Percentiles rank a stretch among this genome's conserved stretches.
These are phyloP conservation scores for Sugiyamaella sp. DNA, from an alignment of 1,139 yeast species.

Conservation along the genomic window DNA sequence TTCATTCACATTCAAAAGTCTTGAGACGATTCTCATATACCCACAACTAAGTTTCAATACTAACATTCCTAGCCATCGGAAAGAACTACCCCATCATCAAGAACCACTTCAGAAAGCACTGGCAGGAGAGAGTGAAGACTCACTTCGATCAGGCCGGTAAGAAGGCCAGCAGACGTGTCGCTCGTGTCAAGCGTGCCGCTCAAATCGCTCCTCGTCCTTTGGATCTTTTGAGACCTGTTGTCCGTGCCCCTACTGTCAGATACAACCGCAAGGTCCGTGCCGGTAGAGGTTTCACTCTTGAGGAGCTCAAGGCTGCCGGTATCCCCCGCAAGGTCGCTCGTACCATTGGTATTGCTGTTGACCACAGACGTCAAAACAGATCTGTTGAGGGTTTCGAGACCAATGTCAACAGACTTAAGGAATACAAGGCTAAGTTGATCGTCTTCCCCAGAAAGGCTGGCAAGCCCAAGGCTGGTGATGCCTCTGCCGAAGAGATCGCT, in stretches of 20 bases:
- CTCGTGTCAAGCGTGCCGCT: constrained; percentile 95
- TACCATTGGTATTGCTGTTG: constrained; percentile 98
- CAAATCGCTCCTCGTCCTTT: constrained; percentile 96
- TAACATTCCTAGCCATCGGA: constrained; percentile 71
- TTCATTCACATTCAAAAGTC: neutral
- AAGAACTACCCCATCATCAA: constrained; percentile 73
- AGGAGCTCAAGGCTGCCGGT: constrained; percentile 98
- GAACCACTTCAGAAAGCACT: constrained; percentile 94
- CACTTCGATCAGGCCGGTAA: constrained; percentile 99
- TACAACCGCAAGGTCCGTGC: constrained; percentile 99
- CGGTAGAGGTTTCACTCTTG: constrained; percentile 98
- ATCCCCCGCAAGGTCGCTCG: constrained; percentile 89
- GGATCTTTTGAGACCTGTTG: constrained; percentile 95
- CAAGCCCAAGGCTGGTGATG: constrained; percentile 51
- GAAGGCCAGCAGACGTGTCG: constrained; percentile 94
- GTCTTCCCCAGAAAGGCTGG: constrained; percentile 89
- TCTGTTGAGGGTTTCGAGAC: constrained; percentile 92
- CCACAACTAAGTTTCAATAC: no score
- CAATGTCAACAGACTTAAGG: constrained; percentile 95
- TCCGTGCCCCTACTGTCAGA: constrained; percentile 97
- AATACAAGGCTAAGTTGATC: constrained; percentile 94
- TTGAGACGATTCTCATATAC: neutral
- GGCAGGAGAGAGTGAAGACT: constrained; percentile 99
- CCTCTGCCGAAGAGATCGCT: constrained; percentile 69
- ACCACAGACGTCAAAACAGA: constrained; percentile 99